Evolutionary conservation across 305 asterid species (phyloP), one percentile per base, ranked within the genome.

Genomic region (Fraxinus baroniana): DNA sequence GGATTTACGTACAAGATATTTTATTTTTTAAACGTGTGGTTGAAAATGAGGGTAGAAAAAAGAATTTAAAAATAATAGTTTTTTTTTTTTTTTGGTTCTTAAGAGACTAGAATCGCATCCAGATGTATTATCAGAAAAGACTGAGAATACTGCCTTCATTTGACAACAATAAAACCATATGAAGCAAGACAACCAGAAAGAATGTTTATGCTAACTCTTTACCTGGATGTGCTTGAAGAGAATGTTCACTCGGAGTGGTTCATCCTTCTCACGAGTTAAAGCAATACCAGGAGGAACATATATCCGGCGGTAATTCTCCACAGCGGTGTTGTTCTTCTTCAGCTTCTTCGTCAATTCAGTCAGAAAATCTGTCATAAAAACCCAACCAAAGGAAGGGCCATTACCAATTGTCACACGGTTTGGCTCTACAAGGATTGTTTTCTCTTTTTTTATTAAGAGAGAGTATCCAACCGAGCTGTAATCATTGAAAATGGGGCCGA

Each of bases 401-500:
- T 89, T 72, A 6, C 92, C 92, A 37, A 89, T 26, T 0, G 89
- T 89, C 81, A 89, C 92, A 3, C 90, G 90, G 68, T 89, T 86
- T 2, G 92, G 92, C 82, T 89, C 87, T 84, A 89, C 92, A 20
- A 89, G 62, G 24, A 89, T 46, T 0, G 90, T 78, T 76, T 87
- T 89, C 89, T 89, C 92, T 88, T 87, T 84, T 26, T 89, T 87
- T 2, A 89, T 86, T 86, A 89, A 62, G 76, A 89, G 22, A 17
- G 92, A 89, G 88, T 89, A 89, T 13, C 92, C 92, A 30, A 89
- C 92, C 0, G 92, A 89, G 88, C 92, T 89, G 81, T 89, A 89
- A 36, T 89, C 92, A 6, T 89, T 89, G 32, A 89, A 89, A 39
- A 89, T 87, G 3, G 92, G 92, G 68, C 92, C 92, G 7, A 87